These are phyloP conservation scores for Aspergillus carlsbadensis DNA, from an alignment of 495 filamentous ascomycete genomes.

Conservation along the genomic window DNA sequence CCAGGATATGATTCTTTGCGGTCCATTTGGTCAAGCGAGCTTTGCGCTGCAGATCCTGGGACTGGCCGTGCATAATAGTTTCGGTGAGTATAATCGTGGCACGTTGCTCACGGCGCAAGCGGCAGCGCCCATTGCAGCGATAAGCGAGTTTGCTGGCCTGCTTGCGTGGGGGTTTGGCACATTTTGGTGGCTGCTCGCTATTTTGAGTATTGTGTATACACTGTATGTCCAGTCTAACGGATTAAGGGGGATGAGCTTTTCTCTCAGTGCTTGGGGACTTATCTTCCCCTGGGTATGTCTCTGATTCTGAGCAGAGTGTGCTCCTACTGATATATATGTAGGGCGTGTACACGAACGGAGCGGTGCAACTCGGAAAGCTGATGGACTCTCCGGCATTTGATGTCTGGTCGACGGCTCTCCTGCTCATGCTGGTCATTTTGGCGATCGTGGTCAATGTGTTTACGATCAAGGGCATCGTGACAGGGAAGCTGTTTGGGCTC, in stretches of 20 bases:
- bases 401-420: conserved; percentile 29
- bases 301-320: neutral
- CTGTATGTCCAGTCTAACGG: conserved; percentile 23
- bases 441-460: conserved; percentile 22
- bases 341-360: conserved; percentile 34
- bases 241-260: conserved; percentile 20
- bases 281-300: conserved; percentile 31
- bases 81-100: conserved; percentile 29
- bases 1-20: conserved; percentile 39
- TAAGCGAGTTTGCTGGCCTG: conserved; percentile 21
- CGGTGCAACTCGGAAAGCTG: conserved; percentile 27
- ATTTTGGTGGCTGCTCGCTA: conserved; percentile 37
- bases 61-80: conserved; percentile 20
- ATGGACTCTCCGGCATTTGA: conserved; percentile 31
- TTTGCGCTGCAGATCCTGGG: conserved; percentile 34
- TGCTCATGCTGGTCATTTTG: conserved; percentile 23
- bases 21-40: conserved; percentile 33
- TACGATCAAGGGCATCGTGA: conserved; percentile 27
- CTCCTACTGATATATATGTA: conserved; percentile 1
- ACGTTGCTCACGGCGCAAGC: conserved; percentile 25
- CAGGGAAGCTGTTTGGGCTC: conserved; percentile 25
- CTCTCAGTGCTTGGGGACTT: conserved; percentile 26
- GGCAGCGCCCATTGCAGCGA: conserved; percentile 5
- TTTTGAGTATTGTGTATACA: conserved; percentile 31
- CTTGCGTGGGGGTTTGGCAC: conserved; percentile 32